Evolutionary conservation across 2,329 filamentous ascomycete genomes (phyloP).

Genomic region (Trichoderma brevicompactum): DNA sequence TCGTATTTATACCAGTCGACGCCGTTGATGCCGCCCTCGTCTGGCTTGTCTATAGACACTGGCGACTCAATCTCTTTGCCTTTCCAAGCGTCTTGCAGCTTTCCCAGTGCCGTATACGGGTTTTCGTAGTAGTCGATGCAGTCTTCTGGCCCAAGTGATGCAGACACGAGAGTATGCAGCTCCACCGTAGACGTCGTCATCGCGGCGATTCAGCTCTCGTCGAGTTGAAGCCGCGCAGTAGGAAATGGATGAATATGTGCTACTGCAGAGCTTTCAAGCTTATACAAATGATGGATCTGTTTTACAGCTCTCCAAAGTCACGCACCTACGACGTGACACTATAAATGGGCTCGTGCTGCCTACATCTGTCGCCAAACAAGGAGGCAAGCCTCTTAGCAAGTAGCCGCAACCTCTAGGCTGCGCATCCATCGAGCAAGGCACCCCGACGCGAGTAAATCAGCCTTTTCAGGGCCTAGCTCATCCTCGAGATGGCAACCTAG

Average conservation of each 20-base stretch:
- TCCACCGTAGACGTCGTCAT: constrained; percentile 20
- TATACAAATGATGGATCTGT: background rate
- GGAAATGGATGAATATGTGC: too few species aligned
- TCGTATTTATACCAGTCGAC: constrained; percentile 54
- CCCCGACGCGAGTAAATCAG: constrained; percentile 6
- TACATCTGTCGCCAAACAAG: background rate
- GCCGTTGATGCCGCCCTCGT: constrained; percentile 35
- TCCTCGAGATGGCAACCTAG: background rate
- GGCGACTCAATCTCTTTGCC: constrained; percentile 31
- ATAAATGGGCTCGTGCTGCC: constrained; percentile 10
- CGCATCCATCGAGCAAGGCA: constrained; percentile 20
- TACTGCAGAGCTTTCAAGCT: background rate
- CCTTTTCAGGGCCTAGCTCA: background rate
- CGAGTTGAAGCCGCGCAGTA: background rate
- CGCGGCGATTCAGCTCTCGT: background rate
- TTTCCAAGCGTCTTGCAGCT: constrained; percentile 35
- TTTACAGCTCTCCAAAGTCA: background rate
- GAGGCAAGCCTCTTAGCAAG: background rate
- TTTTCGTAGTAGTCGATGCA: constrained; percentile 40
- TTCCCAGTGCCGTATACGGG: constrained; percentile 36
- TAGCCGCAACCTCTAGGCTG: constrained; percentile 21
- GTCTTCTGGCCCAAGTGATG: constrained; percentile 40
- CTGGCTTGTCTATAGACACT: constrained; percentile 35
- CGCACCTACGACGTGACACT: constrained; percentile 8
- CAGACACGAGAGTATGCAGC: constrained; percentile 35